Evolutionary conservation across 164 flowering plant species (phyloP).

Genomic region (Warburgia ugandensis): DNA sequence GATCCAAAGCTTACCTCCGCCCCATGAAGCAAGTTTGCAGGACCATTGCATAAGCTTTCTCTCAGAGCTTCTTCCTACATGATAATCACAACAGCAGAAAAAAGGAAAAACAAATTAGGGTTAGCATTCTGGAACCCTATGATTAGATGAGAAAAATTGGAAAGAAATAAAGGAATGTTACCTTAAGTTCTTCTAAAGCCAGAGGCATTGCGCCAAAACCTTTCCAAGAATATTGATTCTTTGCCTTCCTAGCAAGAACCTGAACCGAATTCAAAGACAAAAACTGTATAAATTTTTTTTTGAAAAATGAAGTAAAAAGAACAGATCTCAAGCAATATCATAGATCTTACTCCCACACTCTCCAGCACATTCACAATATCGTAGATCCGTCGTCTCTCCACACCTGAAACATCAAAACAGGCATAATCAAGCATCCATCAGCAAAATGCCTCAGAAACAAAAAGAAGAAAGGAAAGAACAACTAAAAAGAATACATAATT

Average conservation of each 20-base stretch:
- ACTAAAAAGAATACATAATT: too few relatives aligned
- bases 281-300: not conserved
- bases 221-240: slow-evolving; percentile 82
- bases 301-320: not conserved
- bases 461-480: not conserved
- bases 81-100: slow-evolving; percentile 3
- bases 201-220: slow-evolving; percentile 72
- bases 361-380: slow-evolving; percentile 95
- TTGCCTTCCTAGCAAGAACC: slow-evolving; percentile 79
- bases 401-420: slow-evolving; percentile 40
- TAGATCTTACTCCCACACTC: slow-evolving; percentile 74
- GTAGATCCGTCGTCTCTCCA: slow-evolving; percentile 93
- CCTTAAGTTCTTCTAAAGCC: slow-evolving; percentile 63
- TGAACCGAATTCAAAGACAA: slow-evolving; percentile 13
- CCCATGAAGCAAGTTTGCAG: slow-evolving; percentile 11
- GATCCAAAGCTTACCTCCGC: slow-evolving; percentile 43
- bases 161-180: slow-evolving; percentile 11
- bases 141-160: not conserved
- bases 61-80: slow-evolving; percentile 54
- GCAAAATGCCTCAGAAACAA: not conserved
- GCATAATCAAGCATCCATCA: not conserved
- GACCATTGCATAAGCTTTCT: slow-evolving; percentile 18
- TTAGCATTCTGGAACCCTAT: too few relatives aligned
- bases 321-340: not conserved
- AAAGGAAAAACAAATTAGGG: too few relatives aligned